Percentiles rank a stretch among this genome's conserved stretches.
Evolutionary conservation across 768 basidiomycete genomes (phyloP).

Genomic region (Mycena sanguinolenta): DNA sequence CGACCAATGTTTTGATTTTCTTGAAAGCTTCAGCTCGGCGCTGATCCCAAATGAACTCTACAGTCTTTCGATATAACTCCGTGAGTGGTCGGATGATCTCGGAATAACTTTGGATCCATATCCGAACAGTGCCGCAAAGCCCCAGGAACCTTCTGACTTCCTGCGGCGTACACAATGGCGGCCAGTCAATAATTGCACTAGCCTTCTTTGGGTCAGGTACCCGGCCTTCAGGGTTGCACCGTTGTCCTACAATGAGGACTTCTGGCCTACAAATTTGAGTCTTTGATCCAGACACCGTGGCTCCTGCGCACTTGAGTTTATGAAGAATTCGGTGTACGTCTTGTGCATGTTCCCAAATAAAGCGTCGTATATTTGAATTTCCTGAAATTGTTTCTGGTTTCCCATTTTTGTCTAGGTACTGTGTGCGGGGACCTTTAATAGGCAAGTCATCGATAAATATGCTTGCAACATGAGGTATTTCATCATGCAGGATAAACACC

Average conservation of each 20-base stretch:
- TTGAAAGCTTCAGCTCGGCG: too few relatives aligned
- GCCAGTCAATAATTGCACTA: too few relatives aligned
- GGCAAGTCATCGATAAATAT: constrained; percentile 50
- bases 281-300: constrained; percentile 46
- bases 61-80: constrained; percentile 24
- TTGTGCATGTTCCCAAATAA: constrained; percentile 48
- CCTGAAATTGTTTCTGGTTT: constrained; percentile 31
- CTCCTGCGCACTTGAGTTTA: constrained; percentile 43
- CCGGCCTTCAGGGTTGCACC: neutral
- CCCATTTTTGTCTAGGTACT: constrained; percentile 41
- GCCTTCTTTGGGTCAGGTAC: neutral
- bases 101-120: constrained; percentile 41
- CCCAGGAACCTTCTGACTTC: too few relatives aligned
- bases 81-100: neutral
- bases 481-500: constrained; percentile 44
- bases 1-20: too few relatives aligned
- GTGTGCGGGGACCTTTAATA: constrained; percentile 42
- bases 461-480: constrained; percentile 45
- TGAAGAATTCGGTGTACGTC: constrained; percentile 48
- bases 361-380: constrained; percentile 28
- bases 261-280: constrained; percentile 33
- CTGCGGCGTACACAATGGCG: too few relatives aligned
- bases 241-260: constrained; percentile 33
- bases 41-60: too few relatives aligned
- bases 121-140: constrained; percentile 39